A percentile compares a stretch with the other conserved stretches of the same genome.
phyloP scores from a whole-genome alignment of 179 eudicot species.

The Silene coronaria region DNA sequence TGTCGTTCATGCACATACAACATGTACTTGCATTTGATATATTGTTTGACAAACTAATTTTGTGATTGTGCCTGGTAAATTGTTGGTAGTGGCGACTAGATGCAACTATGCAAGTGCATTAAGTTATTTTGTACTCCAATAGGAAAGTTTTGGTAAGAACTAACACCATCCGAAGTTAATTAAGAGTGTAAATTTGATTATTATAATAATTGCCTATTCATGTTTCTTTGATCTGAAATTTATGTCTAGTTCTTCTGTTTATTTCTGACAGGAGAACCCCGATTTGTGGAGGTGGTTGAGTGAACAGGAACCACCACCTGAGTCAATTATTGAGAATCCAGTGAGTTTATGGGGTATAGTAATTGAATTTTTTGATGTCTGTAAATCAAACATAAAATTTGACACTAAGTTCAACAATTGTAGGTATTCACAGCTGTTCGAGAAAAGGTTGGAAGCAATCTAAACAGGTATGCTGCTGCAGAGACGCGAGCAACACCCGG shows the following conservation, averaged over 20 bases:
- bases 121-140: too few species aligned
- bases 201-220: too few species aligned
- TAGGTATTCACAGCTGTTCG: constrained; percentile 70
- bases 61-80: too few species aligned
- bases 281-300: constrained; percentile 89
- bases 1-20: too few species aligned
- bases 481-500: constrained; percentile 81
- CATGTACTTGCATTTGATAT: too few species aligned
- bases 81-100: too few species aligned
- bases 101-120: too few species aligned
- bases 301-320: constrained; percentile 78
- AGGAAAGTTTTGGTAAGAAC: too few species aligned
- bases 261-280: constrained; percentile 68
- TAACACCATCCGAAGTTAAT: too few species aligned
- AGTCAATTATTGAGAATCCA: constrained; percentile 50
- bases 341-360: constrained; percentile 35
- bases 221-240: not conserved
- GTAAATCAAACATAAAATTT: not conserved
- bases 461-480: constrained; percentile 61
- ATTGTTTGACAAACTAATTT: too few species aligned
- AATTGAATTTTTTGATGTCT: not conserved
- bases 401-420: not conserved
- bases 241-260: constrained; percentile 6
- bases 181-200: too few species aligned
- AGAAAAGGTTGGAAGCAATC: constrained; percentile 53